phyloP scores from a whole-genome alignment of 139 green algal species.

The Desmodesmus armatus region DNA sequence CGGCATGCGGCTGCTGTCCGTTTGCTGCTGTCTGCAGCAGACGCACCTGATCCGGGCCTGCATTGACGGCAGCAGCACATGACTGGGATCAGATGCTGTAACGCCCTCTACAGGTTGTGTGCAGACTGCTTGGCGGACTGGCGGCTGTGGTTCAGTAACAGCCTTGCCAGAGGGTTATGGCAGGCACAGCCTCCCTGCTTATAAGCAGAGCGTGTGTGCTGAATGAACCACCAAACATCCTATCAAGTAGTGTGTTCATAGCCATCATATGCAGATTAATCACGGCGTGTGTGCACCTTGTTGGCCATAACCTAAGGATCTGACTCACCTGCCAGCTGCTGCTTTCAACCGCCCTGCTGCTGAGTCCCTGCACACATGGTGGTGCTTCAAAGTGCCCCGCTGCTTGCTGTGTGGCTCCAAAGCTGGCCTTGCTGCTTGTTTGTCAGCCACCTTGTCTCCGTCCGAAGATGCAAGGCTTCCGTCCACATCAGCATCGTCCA shows the following conservation, averaged over 20 bases:
- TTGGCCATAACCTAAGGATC: no score
- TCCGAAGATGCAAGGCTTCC: no score
- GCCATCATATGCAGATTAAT: no score
- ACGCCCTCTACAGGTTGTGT: no score
- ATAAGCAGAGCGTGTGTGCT: no score
- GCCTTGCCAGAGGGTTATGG: neutral
- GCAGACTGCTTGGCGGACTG: neutral
- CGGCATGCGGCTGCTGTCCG: neutral
- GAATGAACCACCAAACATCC: no score
- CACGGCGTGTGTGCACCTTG: no score
- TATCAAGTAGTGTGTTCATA: no score
- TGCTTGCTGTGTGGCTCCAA: neutral
- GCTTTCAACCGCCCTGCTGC: neutral
- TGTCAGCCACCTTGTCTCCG: neutral
- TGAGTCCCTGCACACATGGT: neutral
- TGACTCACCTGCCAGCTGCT: neutral
- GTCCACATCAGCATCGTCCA: neutral
- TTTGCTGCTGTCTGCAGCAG: conserved; percentile 4
- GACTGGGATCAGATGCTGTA: neutral
- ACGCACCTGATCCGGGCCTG: neutral
- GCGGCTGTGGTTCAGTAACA: neutral
- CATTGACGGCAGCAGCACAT: neutral
- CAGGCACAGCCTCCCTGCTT: neutral
- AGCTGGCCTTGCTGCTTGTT: neutral
- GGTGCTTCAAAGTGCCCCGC: neutral